Evolutionary conservation across 2,329 filamentous ascomycete genomes (phyloP), one percentile per base, ranked within the genome.

Genomic region (Myriosclerotinia scirpicola): DNA sequence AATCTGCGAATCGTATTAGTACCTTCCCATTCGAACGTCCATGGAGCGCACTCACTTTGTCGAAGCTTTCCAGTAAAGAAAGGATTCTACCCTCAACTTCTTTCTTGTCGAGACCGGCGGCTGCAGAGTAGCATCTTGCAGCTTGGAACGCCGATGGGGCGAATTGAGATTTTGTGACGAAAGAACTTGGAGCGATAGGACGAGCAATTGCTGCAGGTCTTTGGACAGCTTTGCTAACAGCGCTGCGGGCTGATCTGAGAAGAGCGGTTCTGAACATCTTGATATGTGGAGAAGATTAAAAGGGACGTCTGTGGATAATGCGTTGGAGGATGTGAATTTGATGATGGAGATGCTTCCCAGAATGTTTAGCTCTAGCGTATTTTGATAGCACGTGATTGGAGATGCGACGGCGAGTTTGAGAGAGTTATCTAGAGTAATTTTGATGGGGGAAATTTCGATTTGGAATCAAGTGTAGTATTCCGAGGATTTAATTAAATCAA

Each of bases 81-180:
- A 96, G 85, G 84, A 98, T 97, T 78, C 94, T 88, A 69, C 91
- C 92, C 83, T 96, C 90, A 67, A 97, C 91, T 83, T 97, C 92
- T 67, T 88, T 84, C 84, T 93, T 90, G 76, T 87, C 84, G 72
- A 98, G 86, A 73, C 89, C 88, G 71, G 89, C 87, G 68, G 85
- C 88, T 64, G 94, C 91, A 73, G 93, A 92, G 83, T 99, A 99
- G 83, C 88, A 90, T 81, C 95, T 85, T 77, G 91, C 84, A 74
- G 87, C 85, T 78, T 89, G 84, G 81, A 88, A 86, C 76, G 84
- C 83, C 76, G 85, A 84, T 72, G 86, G 82, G 77, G 89, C 85
- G 76, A 84, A 81, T 78, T 85, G 84, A 78, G 86, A 83, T 76
- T 84, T 84, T 79, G 84, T 82, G 80, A 89, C 81, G 78, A 86